Base-by-base conservation (phyloP, 2,329 filamentous ascomycete genomes). In the Xylaria sp. region DNA sequence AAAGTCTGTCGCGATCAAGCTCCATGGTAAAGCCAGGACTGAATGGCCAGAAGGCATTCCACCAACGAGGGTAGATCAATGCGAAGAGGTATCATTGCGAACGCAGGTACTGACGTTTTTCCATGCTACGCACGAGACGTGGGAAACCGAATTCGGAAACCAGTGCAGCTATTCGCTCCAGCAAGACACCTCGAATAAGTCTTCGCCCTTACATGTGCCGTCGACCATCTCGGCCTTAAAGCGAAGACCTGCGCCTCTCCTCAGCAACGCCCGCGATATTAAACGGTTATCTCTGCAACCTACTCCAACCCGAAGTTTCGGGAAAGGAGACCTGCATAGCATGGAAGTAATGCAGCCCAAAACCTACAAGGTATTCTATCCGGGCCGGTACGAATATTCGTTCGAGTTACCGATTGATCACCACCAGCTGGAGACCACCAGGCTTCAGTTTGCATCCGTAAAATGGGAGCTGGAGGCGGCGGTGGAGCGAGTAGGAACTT, bases 31-130 rank as follows among this genome's bases (percentile, higher is more conserved):
- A 71, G 91, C 92, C 2, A 84, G 89, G 64, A 97, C 94, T 1
- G 92, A 96, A 71, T 99, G 94, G 94, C 93, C 94, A 13, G 94
- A 97, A 77, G 91, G 92, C 54, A 94, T 97, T 35, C 93, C 94
- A 2, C 92, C 92, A 0, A 82, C 88, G 59, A 96, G 96, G 73
- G 82, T 88, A 1, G 90, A 96, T 47, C 86, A 91, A 56, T 88
- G 85, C 68, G 92, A 97, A 71, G 89, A 91, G 63, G 89, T 94
- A 66, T 90, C 87, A 2, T 81, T 97, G 61, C 88, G 95, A 74
- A 93, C 90, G 47, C 92, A 97, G 70, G 93, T 86, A 16, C 86
- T 91, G 75, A 93, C 89, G 0, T 97, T 97, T 72, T 99, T 97
- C 79, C 95, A 97, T 69, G 88, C 89, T 52, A 78, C 82, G 70